Conservation (phyloP, 2,329 filamentous ascomycete species). For the Botrytis byssoidea region DNA sequence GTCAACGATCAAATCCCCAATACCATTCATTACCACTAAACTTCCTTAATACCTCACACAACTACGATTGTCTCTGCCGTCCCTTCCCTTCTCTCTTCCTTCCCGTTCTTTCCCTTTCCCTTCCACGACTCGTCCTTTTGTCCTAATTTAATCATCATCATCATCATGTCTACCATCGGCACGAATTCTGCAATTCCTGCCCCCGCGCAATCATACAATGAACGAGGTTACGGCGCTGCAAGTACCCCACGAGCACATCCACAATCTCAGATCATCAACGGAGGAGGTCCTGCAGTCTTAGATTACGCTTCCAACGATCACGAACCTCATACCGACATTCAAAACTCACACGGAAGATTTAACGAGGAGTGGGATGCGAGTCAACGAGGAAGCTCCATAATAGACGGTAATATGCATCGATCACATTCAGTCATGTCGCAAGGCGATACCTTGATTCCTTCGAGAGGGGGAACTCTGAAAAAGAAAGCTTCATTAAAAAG, state of each 20-base stretch:
- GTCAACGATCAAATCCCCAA: not conserved
- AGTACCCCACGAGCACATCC: constrained; percentile 27
- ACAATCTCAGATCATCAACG: constrained; percentile 26
- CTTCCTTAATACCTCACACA: not conserved
- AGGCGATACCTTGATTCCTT: constrained; percentile 41
- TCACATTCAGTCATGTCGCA: constrained; percentile 53
- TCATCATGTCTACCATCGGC: constrained; percentile 32
- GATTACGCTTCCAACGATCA: constrained; percentile 27
- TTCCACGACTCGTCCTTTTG: not conserved
- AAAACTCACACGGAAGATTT: constrained; percentile 50
- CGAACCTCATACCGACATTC: constrained; percentile 32
- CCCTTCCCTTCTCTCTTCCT: not conserved
- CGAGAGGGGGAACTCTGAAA: constrained; percentile 72
- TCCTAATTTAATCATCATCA: constrained; percentile 18
- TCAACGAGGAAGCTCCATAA: constrained; percentile 63
- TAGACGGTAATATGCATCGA: constrained; percentile 57
- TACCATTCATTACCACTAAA: not conserved
- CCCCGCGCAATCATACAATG: constrained; percentile 33
- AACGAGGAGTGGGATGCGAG: constrained; percentile 71
- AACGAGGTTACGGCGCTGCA: constrained; percentile 36
- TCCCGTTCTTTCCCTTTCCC: not conserved
- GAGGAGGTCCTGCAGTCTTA: constrained; percentile 31
- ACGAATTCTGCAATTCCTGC: constrained; percentile 30
- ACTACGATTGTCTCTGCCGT: not conserved
- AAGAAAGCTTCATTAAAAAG: constrained; percentile 83